Conservation (phyloP, 140 eudicot species). For the Bidens hawaiensis region DNA sequence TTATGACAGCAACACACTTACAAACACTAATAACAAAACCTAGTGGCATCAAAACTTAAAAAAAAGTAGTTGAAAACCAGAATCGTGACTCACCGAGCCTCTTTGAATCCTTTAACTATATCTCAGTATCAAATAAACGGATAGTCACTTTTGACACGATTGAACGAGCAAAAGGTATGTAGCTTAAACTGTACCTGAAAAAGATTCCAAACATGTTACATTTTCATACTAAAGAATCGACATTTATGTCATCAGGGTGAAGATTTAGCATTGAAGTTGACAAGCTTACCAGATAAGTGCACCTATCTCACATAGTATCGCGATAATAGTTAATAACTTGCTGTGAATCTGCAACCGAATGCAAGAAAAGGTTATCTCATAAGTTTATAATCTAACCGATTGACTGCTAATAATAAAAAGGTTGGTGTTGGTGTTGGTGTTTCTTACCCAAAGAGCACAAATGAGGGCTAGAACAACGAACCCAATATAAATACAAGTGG, state of each 20-base stretch:
- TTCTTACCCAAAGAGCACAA: slow-evolving; percentile 82
- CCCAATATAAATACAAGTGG: slow-evolving; percentile 67
- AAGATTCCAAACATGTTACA: slow-evolving; percentile 9
- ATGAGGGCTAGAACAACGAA: slow-evolving; percentile 79
- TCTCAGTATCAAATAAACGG: slow-evolving; percentile 84
- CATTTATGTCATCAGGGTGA: not conserved
- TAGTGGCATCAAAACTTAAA: slow-evolving; percentile 1
- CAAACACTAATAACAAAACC: not conserved
- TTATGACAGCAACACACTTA: not conserved
- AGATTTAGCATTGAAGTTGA: slow-evolving; percentile 6
- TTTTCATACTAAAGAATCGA: slow-evolving; percentile 4
- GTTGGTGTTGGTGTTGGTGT: no score
- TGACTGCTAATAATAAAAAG: not conserved
- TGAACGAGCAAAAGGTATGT: slow-evolving; percentile 85
- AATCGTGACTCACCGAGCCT: not conserved
- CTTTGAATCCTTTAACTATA: slow-evolving; percentile 23
- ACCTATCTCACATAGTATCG: slow-evolving; percentile 81
- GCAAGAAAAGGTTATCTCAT: slow-evolving; percentile 4
- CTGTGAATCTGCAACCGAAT: slow-evolving; percentile 70
- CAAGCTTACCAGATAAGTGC: slow-evolving; percentile 78
- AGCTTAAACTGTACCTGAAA: slow-evolving; percentile 96
- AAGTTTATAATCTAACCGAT: slow-evolving; percentile 6
- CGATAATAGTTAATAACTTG: slow-evolving; percentile 71
- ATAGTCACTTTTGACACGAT: slow-evolving; percentile 65
- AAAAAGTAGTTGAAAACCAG: slow-evolving; percentile 5